Evolutionary conservation across 768 basidiomycete species (phyloP), one percentile per base, ranked within the genome.

Genomic region (Amyloporia xantha): DNA sequence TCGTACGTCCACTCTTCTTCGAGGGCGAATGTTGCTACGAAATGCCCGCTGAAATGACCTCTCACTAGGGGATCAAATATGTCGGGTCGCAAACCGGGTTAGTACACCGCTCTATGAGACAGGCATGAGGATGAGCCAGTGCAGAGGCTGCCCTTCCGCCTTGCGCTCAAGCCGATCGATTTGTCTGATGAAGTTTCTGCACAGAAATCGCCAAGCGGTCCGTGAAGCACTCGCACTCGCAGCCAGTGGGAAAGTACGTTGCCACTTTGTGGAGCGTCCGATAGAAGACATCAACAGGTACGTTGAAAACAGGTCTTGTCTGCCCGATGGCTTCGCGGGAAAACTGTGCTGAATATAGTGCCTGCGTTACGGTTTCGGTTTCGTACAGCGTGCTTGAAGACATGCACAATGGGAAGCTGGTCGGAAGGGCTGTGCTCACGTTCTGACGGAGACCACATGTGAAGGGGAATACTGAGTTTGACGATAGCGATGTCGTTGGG

Each of bases 181-280:
- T n/a, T n/a, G n/a, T n/a, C n/a, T n/a, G n/a, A n/a, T n/a, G n/a
- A n/a, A 5, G 20, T 27, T 12, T 15, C 36, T 27, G 9, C 40
- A 43, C n/a, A 82, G 62, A 53, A 88, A 87, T 62, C 76, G 85
- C 20, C 86, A 90, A 62, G 91, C 92, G 58, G 79, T 87, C 2
- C 60, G 73, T 3, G 90, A 93, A 61, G 85, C 91, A 0, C 65
- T 92, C 26, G 74, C 77, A 2, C 79, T 91, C 33, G 89, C 86
- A 1, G 76, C 81, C 0, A 59, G 68, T 17, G 86, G 86, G 5
- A 75, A 75, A 40, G 82, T 89, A 36, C 82, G 77, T 57, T 77
- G 77, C 44, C 69, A 71, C 50, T 82, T 70, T 51, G 62, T 50
- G 27, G 41, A 68, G 39, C 71, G 65, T 57, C 69, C 67, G 0